Percentiles rank a stretch among this genome's conserved stretches.
phyloP scores from a whole-genome alignment of 805 yeast genomes.

The Sugiyamaella americana region DNA sequence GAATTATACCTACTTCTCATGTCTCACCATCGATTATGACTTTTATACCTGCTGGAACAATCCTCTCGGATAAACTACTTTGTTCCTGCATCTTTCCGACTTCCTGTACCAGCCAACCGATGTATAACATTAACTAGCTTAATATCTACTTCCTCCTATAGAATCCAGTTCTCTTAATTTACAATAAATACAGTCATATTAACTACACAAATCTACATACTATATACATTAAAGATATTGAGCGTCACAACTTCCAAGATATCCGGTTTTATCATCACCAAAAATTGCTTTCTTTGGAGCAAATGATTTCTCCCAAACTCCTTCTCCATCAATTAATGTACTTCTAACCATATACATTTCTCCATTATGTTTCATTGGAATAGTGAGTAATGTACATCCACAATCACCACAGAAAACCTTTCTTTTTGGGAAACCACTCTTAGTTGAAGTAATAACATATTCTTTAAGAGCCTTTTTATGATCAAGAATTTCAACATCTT shows the following conservation, averaged over 20 bases:
- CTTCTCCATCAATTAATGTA: constrained; percentile 9
- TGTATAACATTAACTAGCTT: too few relatives aligned
- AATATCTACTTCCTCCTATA: too few relatives aligned
- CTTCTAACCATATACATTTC: constrained; percentile 10
- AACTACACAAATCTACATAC: not conserved
- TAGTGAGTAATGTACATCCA: constrained; percentile 13
- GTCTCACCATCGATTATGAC: too few relatives aligned
- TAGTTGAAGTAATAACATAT: constrained; percentile 10
- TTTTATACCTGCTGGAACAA: too few relatives aligned
- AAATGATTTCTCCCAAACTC: not conserved
- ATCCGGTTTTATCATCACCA: not conserved
- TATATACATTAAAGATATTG: not conserved
- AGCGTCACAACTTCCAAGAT: not conserved
- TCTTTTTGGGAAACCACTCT: constrained; percentile 13
- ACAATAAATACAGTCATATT: too few relatives aligned
- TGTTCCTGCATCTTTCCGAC: too few relatives aligned
- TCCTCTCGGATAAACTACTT: too few relatives aligned
- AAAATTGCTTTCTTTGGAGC: not conserved
- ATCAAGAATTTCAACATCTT: constrained; percentile 8
- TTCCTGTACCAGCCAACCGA: too few relatives aligned
- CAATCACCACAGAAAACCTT: constrained; percentile 12
- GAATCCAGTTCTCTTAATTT: too few relatives aligned
- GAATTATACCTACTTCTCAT: too few relatives aligned
- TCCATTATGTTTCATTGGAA: constrained; percentile 15
- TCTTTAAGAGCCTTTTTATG: constrained; percentile 1